Evolutionary conservation across 202 grass and related monocot genomes (phyloP).

Genomic region (Saccharum hybrid): DNA sequence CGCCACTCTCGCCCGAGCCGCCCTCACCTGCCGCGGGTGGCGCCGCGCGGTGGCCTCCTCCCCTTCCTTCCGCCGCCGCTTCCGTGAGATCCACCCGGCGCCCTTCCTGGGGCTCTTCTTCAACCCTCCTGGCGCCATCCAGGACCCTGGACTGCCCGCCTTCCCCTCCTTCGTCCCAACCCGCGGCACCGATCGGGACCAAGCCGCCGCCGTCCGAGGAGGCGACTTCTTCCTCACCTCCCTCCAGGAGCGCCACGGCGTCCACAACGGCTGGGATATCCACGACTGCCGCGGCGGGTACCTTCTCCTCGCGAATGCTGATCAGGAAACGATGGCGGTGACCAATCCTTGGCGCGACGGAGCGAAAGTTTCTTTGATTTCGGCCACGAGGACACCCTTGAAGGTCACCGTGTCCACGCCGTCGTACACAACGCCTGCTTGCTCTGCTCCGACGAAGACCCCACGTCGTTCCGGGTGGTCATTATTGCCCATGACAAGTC

Average conservation of each 20-base stretch:
- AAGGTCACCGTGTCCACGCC: background rate
- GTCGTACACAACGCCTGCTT: background rate
- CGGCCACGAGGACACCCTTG: background rate
- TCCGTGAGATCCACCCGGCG: background rate
- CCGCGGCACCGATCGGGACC: conserved; percentile 1
- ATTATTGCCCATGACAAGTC: background rate
- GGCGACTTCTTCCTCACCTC: conserved; percentile 21
- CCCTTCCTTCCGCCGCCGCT: conserved; percentile 19
- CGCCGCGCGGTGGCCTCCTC: conserved; percentile 30
- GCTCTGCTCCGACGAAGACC: background rate
- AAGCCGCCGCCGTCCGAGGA: background rate
- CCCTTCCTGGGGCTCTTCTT: conserved; percentile 33
- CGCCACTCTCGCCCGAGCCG: background rate
- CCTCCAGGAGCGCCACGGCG: background rate
- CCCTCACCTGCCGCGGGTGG: conserved; percentile 24
- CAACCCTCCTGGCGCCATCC: background rate
- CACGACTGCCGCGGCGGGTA: conserved; percentile 5
- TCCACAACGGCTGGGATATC: background rate
- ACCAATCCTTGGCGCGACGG: background rate
- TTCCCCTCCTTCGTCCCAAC: background rate
- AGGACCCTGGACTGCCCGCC: background rate
- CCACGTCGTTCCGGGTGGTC: background rate
- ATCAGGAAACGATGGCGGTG: background rate
- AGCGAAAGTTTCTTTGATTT: background rate
- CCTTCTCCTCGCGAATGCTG: background rate